These are phyloP conservation scores for Citrus inodora DNA, from an alignment of 345 rosid species.

Conservation along the genomic window DNA sequence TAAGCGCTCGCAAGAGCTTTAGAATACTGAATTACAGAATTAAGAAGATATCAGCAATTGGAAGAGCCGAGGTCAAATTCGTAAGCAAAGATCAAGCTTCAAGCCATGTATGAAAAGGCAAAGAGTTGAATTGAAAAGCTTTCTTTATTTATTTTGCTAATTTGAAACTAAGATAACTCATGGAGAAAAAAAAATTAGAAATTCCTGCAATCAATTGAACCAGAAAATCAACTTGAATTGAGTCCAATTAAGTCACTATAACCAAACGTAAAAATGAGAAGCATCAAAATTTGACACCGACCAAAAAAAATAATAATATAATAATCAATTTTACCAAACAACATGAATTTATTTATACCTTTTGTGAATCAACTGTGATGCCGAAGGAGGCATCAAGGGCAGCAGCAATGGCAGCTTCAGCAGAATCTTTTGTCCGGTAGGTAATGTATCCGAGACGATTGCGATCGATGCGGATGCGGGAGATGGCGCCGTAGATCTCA, in stretches of 20 bases:
- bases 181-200: background rate
- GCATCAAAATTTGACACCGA: no score
- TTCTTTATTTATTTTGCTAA: background rate
- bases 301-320: background rate
- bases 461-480: conserved; percentile 75
- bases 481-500: conserved; percentile 90
- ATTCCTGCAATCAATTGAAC: background rate
- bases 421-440: conserved; percentile 68
- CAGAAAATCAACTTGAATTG: background rate
- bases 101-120: background rate
- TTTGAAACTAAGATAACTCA: background rate
- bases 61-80: background rate
- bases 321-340: background rate
- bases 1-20: background rate
- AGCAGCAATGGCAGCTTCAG: conserved; percentile 74
- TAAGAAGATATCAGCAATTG: background rate
- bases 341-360: conserved; percentile 21
- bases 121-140: background rate
- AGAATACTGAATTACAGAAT: background rate
- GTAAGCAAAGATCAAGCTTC: background rate
- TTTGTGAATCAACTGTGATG: conserved; percentile 54
- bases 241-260: background rate
- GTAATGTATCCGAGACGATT: conserved; percentile 57
- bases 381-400: conserved; percentile 71
- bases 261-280: background rate